These are phyloP conservation scores for Exophiala calicioides DNA, from an alignment of 2,329 filamentous ascomycete species.

Conservation along the genomic window DNA sequence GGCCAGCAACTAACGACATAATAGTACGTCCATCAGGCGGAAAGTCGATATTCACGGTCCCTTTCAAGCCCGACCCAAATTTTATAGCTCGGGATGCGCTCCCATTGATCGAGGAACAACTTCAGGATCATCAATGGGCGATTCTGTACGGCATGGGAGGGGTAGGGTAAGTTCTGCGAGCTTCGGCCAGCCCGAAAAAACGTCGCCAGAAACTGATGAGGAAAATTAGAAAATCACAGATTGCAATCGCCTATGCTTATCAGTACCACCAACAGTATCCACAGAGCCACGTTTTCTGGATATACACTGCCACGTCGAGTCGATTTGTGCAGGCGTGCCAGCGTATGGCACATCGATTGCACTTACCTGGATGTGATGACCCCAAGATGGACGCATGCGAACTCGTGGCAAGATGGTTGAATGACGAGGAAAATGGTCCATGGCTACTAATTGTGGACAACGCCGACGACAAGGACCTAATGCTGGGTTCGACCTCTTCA, in stretches of 20 bases:
- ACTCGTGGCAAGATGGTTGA: slow-evolving; percentile 19
- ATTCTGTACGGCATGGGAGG: slow-evolving; percentile 5
- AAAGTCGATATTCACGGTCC: neutral
- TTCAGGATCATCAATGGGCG: neutral
- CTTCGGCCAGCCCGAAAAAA: neutral
- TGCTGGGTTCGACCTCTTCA: neutral
- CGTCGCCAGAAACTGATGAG: neutral
- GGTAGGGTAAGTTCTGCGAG: neutral
- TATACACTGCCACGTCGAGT: slow-evolving; percentile 17
- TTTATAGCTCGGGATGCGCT: neutral
- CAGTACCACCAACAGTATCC: slow-evolving; percentile 1
- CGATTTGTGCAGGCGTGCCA: slow-evolving; percentile 24
- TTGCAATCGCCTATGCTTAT: neutral
- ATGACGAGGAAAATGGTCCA: slow-evolving; percentile 16
- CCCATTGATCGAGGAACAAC: neutral
- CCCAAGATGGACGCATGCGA: slow-evolving; percentile 13
- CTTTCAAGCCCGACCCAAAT: slow-evolving; percentile 1
- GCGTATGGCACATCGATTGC: slow-evolving; percentile 22
- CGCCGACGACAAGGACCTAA: slow-evolving; percentile 30
- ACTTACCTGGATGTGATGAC: slow-evolving; percentile 22
- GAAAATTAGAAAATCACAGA: neutral
- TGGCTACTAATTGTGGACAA: slow-evolving; percentile 32
- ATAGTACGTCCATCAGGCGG: neutral
- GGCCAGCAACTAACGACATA: neutral
- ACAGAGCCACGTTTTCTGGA: slow-evolving; percentile 24